Conservation (phyloP, 768 basidiomycete species). For the Hygrocybe coccinea region DNA sequence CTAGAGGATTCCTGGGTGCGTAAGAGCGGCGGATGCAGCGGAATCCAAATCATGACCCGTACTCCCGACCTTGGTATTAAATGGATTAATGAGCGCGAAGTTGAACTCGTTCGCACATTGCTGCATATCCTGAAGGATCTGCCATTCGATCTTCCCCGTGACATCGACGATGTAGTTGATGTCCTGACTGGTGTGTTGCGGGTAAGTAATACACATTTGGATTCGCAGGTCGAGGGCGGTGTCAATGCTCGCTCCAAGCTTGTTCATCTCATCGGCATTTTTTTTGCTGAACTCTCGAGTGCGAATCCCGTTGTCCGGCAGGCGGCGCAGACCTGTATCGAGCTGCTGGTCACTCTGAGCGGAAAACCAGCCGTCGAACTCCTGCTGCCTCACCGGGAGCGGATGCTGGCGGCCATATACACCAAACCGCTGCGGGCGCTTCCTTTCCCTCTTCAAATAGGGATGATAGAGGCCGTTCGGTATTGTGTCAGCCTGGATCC, state of each 20-base stretch:
- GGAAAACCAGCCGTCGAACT: conserved; percentile 70
- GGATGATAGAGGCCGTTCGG: conserved; percentile 94
- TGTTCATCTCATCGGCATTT: conserved; percentile 69
- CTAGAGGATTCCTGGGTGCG: conserved; percentile 86
- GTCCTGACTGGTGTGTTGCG: conserved; percentile 66
- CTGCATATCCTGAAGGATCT: conserved; percentile 93
- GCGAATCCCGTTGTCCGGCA: conserved; percentile 81
- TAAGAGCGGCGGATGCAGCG: conserved; percentile 85
- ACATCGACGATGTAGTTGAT: conserved; percentile 72
- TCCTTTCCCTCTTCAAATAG: conserved; percentile 92
- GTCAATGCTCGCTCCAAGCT: conserved; percentile 50
- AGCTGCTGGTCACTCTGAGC: conserved; percentile 68
- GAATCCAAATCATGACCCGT: conserved; percentile 74
- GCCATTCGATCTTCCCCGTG: conserved; percentile 79
- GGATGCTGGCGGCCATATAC: conserved; percentile 84
- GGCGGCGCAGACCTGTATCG: conserved; percentile 77
- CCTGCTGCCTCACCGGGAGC: conserved; percentile 79
- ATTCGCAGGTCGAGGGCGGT: conserved; percentile 41
- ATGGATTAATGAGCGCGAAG: conserved; percentile 83
- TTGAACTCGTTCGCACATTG: conserved; percentile 85
- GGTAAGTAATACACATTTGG: conserved; percentile 50
- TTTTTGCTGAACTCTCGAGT: conserved; percentile 85
- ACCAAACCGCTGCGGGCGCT: conserved; percentile 95
- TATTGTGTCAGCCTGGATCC: conserved; percentile 89
- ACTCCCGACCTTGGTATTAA: conserved; percentile 65